Conservation (phyloP, 1,139 yeast species). For the Diutina sp. region DNA sequence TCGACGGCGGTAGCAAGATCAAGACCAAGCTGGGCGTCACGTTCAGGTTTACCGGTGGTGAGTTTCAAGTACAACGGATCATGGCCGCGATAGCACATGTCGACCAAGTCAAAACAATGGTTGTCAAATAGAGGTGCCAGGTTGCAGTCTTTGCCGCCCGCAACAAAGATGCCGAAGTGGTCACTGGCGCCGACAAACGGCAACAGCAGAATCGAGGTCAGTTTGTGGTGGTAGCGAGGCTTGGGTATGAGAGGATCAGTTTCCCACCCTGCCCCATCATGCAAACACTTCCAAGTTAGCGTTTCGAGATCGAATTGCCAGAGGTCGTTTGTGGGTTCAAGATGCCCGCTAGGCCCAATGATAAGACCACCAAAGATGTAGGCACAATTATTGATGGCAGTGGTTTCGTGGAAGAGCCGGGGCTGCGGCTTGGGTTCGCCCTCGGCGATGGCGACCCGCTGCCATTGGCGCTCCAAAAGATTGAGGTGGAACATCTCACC, state of each 20-base stretch:
- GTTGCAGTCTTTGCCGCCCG: constrained; percentile 45
- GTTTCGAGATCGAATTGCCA: constrained; percentile 51
- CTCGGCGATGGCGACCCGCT: constrained; percentile 15
- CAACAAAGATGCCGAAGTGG: constrained; percentile 43
- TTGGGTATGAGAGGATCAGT: constrained; percentile 6
- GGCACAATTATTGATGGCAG: constrained; percentile 33
- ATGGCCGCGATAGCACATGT: constrained; percentile 25
- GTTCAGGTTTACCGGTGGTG: constrained; percentile 6
- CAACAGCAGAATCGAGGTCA: constrained; percentile 31
- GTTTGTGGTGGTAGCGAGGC: constrained; percentile 41
- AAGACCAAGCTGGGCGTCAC: constrained; percentile 6
- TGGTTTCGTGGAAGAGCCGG: constrained; percentile 47
- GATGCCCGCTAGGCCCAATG: constrained; percentile 8
- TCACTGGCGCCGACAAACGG: constrained; percentile 27
- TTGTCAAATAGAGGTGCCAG: constrained; percentile 29
- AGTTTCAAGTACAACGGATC: constrained; percentile 17
- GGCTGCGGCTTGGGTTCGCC: constrained; percentile 28
- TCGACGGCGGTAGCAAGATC: constrained; percentile 10
- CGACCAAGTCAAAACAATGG: constrained; percentile 41
- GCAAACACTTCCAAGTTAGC: constrained; percentile 38
- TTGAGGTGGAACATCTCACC: constrained; percentile 45
- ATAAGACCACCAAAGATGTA: constrained; percentile 54
- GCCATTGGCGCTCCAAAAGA: constrained; percentile 47
- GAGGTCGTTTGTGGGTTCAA: constrained; percentile 45
- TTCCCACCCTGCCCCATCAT: constrained; percentile 13